phyloP scores from a whole-genome alignment of 2,329 filamentous ascomycete genomes.

The Orbilia oligospora region DNA sequence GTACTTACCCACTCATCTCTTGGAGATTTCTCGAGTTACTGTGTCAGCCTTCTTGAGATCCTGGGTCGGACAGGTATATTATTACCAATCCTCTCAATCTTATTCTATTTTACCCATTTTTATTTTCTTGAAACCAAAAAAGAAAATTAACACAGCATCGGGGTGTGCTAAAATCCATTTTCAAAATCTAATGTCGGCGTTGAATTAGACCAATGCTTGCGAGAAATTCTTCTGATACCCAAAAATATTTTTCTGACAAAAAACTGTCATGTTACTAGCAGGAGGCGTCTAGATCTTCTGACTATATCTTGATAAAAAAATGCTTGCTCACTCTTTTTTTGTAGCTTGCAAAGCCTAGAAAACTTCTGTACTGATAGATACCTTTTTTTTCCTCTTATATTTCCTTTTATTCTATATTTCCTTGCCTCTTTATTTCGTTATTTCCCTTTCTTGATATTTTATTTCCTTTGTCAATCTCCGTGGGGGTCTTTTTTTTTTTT shows the following conservation, averaged over 20 bases:
- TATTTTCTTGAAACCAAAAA: slow-evolving; percentile 19
- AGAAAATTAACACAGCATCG: slow-evolving; percentile 2
- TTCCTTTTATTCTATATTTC: slow-evolving; percentile 17
- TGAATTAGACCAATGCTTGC: slow-evolving; percentile 57
- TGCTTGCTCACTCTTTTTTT: slow-evolving; percentile 13
- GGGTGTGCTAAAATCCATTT: slow-evolving; percentile 15
- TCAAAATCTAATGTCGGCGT: slow-evolving; percentile 49
- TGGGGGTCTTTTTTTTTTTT: slow-evolving; percentile 37
- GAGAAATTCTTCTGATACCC: slow-evolving; percentile 48
- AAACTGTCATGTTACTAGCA: slow-evolving; percentile 35
- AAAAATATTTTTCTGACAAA: slow-evolving; percentile 14
- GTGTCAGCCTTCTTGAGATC: slow-evolving; percentile 34
- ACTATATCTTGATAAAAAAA: slow-evolving; percentile 30
- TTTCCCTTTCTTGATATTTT: slow-evolving; percentile 26
- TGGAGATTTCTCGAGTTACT: slow-evolving; percentile 42
- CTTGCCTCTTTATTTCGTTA: no score
- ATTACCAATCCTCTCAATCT: slow-evolving; percentile 50
- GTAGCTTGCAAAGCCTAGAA: slow-evolving; percentile 10
- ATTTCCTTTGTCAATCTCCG: slow-evolving; percentile 50
- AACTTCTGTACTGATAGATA: slow-evolving; percentile 34
- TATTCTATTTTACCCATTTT: slow-evolving; percentile 43
- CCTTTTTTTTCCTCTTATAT: slow-evolving; percentile 33
- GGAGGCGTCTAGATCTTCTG: slow-evolving; percentile 38
- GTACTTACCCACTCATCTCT: slow-evolving; percentile 31
- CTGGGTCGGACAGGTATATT: slow-evolving; percentile 43